Conservation (phyloP, 1,284 basidiomycete species). For the Mycosarcoma mackinlayi region DNA sequence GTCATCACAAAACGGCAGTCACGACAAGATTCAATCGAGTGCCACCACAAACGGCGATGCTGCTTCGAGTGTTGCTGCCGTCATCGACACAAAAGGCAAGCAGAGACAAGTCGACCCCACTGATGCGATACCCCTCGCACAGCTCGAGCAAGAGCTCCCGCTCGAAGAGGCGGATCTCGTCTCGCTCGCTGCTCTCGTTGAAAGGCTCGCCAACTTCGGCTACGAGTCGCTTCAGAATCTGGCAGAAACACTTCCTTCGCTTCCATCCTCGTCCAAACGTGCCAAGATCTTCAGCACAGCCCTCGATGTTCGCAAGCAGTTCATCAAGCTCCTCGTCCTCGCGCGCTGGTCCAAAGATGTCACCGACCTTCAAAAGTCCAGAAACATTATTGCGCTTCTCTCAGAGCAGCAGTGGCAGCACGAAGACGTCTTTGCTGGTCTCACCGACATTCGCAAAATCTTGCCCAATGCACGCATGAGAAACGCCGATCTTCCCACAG, state of each 20-base stretch:
- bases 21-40: constrained; percentile 1
- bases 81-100: constrained; percentile 27
- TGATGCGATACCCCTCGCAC: constrained; percentile 37
- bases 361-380: constrained; percentile 50
- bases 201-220: constrained; percentile 79
- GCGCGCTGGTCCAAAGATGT: constrained; percentile 60
- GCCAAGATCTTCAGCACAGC: constrained; percentile 86
- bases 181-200: constrained; percentile 79
- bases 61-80: too few relatives aligned
- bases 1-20: constrained; percentile 3
- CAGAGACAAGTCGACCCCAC: constrained; percentile 32
- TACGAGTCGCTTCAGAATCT: constrained; percentile 85
- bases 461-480: constrained; percentile 73
- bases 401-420: constrained; percentile 79
- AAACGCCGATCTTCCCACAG: constrained; percentile 89
- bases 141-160: constrained; percentile 80
- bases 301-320: constrained; percentile 85
- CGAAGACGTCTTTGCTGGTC: constrained; percentile 75
- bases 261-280: constrained; percentile 83
- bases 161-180: constrained; percentile 80
- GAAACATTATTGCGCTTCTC: constrained; percentile 61
- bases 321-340: constrained; percentile 80
- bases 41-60: background rate
- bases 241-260: constrained; percentile 87
- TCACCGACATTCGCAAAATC: constrained; percentile 76